Evolutionary conservation across 1,284 basidiomycete species (phyloP).

Genomic region (Boletus mariae): DNA sequence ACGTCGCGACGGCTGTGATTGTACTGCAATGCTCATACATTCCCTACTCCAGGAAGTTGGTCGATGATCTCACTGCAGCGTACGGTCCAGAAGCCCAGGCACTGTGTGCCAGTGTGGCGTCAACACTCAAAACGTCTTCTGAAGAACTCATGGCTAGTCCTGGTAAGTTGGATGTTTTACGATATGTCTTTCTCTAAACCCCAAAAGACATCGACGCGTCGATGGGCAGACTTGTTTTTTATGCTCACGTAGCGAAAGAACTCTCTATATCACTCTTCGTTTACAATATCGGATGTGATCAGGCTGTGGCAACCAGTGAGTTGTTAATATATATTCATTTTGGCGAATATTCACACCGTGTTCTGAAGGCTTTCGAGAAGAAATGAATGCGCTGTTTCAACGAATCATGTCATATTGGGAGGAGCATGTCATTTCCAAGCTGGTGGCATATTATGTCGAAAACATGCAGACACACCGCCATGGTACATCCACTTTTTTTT

Average conservation of each 20-base stretch:
- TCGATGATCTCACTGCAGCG: slow-evolving; percentile 36
- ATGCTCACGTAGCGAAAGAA: slow-evolving; percentile 43
- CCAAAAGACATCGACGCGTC: slow-evolving; percentile 20
- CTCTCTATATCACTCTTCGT: slow-evolving; percentile 42
- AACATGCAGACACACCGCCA: slow-evolving; percentile 5
- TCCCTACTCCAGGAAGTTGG: slow-evolving; percentile 38
- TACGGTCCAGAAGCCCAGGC: slow-evolving; percentile 49
- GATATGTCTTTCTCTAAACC: slow-evolving; percentile 4
- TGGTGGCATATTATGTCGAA: slow-evolving; percentile 28
- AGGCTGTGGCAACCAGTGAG: slow-evolving; percentile 38
- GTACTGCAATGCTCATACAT: background rate
- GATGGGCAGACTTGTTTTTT: slow-evolving; percentile 36
- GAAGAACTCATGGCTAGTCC: slow-evolving; percentile 30
- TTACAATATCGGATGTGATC: slow-evolving; percentile 41
- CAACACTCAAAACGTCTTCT: slow-evolving; percentile 37
- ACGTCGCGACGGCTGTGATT: slow-evolving; percentile 7
- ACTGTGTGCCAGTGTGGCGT: slow-evolving; percentile 40
- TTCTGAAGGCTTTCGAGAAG: slow-evolving; percentile 43
- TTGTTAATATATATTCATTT: slow-evolving; percentile 5
- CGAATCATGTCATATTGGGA: slow-evolving; percentile 50
- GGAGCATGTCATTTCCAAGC: slow-evolving; percentile 36
- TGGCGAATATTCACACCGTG: slow-evolving; percentile 3
- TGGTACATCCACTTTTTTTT: slow-evolving; percentile 13
- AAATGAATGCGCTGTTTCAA: slow-evolving; percentile 38
- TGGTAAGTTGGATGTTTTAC: slow-evolving; percentile 29